Evolutionary conservation across 768 basidiomycete species (phyloP).

Genomic region (Rhizopogon vinicolor): DNA sequence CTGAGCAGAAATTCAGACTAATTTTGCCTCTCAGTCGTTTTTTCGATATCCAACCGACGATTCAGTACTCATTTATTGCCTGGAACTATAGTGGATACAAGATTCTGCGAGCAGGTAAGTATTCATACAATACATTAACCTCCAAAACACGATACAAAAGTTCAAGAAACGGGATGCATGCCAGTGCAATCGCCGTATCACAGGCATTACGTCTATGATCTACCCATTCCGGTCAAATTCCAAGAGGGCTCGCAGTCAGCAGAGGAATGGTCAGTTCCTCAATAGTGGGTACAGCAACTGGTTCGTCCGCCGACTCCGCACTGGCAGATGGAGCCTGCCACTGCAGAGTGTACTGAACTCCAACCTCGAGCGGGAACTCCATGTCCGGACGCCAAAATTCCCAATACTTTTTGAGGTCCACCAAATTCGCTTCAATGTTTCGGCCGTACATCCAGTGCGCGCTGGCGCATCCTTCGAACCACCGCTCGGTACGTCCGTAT

Average conservation of each 20-base stretch:
- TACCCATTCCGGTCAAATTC: neutral
- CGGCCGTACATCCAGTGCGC: slow-evolving; percentile 23
- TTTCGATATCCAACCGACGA: neutral
- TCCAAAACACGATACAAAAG: neutral
- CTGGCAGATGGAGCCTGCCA: neutral
- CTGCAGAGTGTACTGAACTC: slow-evolving; percentile 3
- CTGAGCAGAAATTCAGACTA: no score
- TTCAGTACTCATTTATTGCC: no score
- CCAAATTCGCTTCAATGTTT: slow-evolving; percentile 17
- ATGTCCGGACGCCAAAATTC: slow-evolving; percentile 18
- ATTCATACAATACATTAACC: neutral
- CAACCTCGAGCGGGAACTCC: slow-evolving; percentile 13
- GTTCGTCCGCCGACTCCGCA: neutral
- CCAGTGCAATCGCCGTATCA: neutral
- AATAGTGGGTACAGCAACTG: neutral
- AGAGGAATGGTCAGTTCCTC: neutral
- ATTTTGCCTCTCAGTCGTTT: neutral
- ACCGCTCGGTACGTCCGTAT: slow-evolving; percentile 25
- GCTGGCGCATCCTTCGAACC: slow-evolving; percentile 25
- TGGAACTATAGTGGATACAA: neutral
- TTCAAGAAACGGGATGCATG: neutral
- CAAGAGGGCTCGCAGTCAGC: neutral
- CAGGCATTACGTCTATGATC: neutral
- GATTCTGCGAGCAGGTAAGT: neutral
- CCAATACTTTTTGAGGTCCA: slow-evolving; percentile 21